These are phyloP conservation scores for Neonectria ditissima DNA, from an alignment of 2,329 filamentous ascomycete species.

Conservation along the genomic window DNA sequence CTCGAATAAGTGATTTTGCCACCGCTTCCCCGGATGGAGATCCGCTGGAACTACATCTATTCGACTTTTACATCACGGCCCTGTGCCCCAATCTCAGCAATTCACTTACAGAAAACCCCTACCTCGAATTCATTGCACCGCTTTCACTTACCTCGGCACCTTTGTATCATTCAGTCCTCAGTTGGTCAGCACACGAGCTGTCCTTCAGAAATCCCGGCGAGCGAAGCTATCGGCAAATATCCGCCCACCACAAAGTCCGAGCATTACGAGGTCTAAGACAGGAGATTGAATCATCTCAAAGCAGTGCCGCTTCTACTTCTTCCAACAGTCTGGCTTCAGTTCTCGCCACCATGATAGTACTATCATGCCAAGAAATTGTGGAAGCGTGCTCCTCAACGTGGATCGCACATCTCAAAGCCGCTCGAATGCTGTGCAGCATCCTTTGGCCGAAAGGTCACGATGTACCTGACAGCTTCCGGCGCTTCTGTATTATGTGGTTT, in stretches of 20 bases:
- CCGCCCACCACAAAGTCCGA: conserved; percentile 15
- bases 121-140: conserved; percentile 19
- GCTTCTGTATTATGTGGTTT: conserved; percentile 26
- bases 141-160: conserved; percentile 16
- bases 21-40: conserved; percentile 6
- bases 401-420: conserved; percentile 19
- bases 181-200: conserved; percentile 16
- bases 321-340: conserved; percentile 9
- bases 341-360: conserved; percentile 18
- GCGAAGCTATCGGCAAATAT: conserved; percentile 8
- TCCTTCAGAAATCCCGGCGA: conserved; percentile 8
- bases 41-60: conserved; percentile 9
- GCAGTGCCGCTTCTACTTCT: neutral
- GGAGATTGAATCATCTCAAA: conserved; percentile 18
- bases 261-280: conserved; percentile 13
- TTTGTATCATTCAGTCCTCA: conserved; percentile 15
- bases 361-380: conserved; percentile 21
- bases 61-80: conserved; percentile 18
- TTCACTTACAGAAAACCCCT: conserved; percentile 16
- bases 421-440: conserved; percentile 22
- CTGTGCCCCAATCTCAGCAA: conserved; percentile 17
- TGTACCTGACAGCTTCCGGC: conserved; percentile 11
- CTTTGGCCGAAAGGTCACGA: conserved; percentile 12
- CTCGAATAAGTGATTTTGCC: neutral
- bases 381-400: conserved; percentile 14